Evolutionary conservation across 2,329 filamentous ascomycete genomes (phyloP).

Genomic region (Chaetomium globosum): DNA sequence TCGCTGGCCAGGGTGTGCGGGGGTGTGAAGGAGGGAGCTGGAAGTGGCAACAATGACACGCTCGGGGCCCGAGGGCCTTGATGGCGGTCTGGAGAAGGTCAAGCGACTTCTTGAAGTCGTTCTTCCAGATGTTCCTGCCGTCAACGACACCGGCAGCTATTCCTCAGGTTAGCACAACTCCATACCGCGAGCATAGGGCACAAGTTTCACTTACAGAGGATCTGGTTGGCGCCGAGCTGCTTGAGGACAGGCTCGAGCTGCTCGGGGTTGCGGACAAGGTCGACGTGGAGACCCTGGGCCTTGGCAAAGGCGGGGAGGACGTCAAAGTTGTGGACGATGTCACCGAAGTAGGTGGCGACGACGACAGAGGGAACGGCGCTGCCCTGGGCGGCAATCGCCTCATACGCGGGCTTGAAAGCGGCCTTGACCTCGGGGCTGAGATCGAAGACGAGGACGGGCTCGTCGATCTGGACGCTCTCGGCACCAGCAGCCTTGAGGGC

Average conservation of each 20-base stretch:
- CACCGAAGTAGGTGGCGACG: slow-evolving; percentile 97
- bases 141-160: slow-evolving; percentile 86
- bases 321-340: slow-evolving; percentile 98
- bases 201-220: slow-evolving; percentile 60
- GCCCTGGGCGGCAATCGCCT: slow-evolving; percentile 78
- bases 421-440: slow-evolving; percentile 86
- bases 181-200: background rate
- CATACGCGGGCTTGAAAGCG: slow-evolving; percentile 97
- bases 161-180: background rate
- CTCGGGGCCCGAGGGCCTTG: slow-evolving; percentile 95
- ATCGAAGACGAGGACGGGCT: slow-evolving; percentile 95
- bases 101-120: slow-evolving; percentile 94
- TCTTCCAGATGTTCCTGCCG: slow-evolving; percentile 99
- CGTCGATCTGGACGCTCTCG: slow-evolving; percentile 96
- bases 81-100: slow-evolving; percentile 86
- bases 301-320: slow-evolving; percentile 68
- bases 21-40: slow-evolving; percentile 96
- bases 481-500: slow-evolving; percentile 96
- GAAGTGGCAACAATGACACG: slow-evolving; percentile 96
- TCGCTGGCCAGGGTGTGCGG: slow-evolving; percentile 97
- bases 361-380: slow-evolving; percentile 83
- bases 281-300: slow-evolving; percentile 85
- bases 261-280: slow-evolving; percentile 97
- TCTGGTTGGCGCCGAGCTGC: slow-evolving; percentile 83
- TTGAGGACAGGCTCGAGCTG: slow-evolving; percentile 84